Percentiles rank a stretch among this genome's conserved stretches.
Conservation (phyloP, 163 green algal species). For the Picocystis sp. region DNA sequence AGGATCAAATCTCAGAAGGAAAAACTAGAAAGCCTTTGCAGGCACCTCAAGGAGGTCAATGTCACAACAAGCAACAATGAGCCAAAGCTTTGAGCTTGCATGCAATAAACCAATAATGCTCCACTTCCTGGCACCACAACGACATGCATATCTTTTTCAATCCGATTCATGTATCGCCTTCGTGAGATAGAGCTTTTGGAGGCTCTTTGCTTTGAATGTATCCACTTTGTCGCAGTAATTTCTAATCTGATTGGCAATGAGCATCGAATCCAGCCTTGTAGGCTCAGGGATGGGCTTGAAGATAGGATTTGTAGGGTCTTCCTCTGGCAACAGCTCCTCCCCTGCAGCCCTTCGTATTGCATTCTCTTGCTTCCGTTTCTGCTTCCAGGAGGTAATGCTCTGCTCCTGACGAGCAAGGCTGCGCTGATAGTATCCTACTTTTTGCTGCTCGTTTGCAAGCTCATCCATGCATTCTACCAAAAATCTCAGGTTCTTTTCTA, state of each 20-base stretch:
- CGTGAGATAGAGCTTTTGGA: slow-evolving; percentile 1
- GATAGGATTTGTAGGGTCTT: slow-evolving; percentile 57
- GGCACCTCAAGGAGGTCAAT: no score
- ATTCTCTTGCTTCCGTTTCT: slow-evolving; percentile 54
- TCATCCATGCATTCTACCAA: slow-evolving; percentile 93
- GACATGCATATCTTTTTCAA: no score
- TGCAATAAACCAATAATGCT: no score
- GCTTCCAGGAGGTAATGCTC: slow-evolving; percentile 1
- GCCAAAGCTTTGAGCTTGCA: no score
- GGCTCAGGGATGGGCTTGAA: slow-evolving; percentile 83
- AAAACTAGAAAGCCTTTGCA: no score
- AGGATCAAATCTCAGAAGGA: no score
- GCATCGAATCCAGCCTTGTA: slow-evolving; percentile 67
- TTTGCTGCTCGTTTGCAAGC: slow-evolving; percentile 71
- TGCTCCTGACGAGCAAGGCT: slow-evolving; percentile 2
- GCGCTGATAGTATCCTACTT: slow-evolving; percentile 20
- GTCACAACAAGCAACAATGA: no score
- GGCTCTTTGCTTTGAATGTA: slow-evolving; percentile 4
- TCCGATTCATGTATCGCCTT: neutral
- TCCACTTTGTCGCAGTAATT: slow-evolving; percentile 73
- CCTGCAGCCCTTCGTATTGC: slow-evolving; percentile 42
- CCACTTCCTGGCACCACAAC: no score
- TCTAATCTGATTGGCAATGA: slow-evolving; percentile 76
- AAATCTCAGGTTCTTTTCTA: slow-evolving; percentile 79
- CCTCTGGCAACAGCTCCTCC: slow-evolving; percentile 85